phyloP scores from a whole-genome alignment of 495 filamentous ascomycete species.

The Amorphotheca resinae region DNA sequence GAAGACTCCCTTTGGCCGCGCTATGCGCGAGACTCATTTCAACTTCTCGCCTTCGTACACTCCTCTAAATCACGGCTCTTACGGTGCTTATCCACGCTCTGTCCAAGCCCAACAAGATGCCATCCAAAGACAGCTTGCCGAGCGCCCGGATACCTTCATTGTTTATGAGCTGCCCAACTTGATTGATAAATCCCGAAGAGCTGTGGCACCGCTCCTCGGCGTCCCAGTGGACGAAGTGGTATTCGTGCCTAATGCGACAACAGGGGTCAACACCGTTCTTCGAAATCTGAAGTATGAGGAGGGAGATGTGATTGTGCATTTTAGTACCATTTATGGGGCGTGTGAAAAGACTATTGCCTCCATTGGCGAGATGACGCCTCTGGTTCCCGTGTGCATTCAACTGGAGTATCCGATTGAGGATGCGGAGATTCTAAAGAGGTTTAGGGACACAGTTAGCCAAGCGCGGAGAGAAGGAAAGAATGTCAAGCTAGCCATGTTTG shows the following conservation, averaged over 20 bases:
- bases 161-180: constrained; percentile 13
- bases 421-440: constrained; percentile 39
- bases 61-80: constrained; percentile 31
- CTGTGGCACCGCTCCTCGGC: constrained; percentile 51
- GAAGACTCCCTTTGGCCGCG: constrained; percentile 21
- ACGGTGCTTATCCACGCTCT: constrained; percentile 24
- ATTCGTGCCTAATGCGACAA: constrained; percentile 71
- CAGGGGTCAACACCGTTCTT: constrained; percentile 70
- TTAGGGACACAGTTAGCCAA: constrained; percentile 34
- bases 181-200: constrained; percentile 50
- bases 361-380: constrained; percentile 38
- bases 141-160: constrained; percentile 26
- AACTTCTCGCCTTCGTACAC: constrained; percentile 25
- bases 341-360: constrained; percentile 59
- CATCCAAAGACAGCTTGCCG: constrained; percentile 23
- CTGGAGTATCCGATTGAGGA: constrained; percentile 46
- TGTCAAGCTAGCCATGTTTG: constrained; percentile 55
- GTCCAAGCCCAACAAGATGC: constrained; percentile 23
- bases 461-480: constrained; percentile 31
- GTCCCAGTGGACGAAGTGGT: constrained; percentile 52
- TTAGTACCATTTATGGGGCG: constrained; percentile 63
- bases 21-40: constrained; percentile 27
- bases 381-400: constrained; percentile 13
- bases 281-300: constrained; percentile 48
- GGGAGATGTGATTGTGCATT: constrained; percentile 50